phyloP scores from a whole-genome alignment of 2,329 filamentous ascomycete genomes.

The Calonectria hongkongensis region DNA sequence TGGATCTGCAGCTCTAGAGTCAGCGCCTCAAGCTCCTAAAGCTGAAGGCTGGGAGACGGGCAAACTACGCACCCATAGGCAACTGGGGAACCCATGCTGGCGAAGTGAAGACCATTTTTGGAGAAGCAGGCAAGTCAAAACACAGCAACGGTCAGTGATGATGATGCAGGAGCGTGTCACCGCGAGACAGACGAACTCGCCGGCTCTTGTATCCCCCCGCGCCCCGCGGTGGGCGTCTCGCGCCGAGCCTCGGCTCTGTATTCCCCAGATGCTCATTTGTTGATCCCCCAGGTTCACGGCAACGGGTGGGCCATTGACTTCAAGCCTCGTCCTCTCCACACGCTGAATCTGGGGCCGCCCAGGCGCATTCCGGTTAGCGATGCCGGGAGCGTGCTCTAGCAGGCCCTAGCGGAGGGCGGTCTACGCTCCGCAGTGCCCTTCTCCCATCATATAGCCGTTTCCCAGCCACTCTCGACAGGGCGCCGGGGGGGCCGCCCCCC shows the following conservation, averaged over 20 bases:
- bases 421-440: neutral
- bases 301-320: constrained; percentile 10
- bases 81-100: constrained; percentile 78
- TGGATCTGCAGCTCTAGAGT: constrained; percentile 63
- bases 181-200: neutral
- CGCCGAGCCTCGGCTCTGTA: constrained; percentile 14
- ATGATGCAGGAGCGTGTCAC: constrained; percentile 1
- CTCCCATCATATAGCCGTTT: constrained; percentile 1
- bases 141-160: neutral
- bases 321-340: constrained; percentile 20
- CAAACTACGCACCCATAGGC: constrained; percentile 64
- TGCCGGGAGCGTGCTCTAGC: neutral
- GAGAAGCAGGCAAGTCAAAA: neutral
- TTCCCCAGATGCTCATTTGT: constrained; percentile 8
- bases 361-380: constrained; percentile 7
- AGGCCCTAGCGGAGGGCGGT: neutral
- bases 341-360: constrained; percentile 6
- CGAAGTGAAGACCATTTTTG: constrained; percentile 72
- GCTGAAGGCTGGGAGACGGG: neutral
- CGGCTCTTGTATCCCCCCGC: neutral
- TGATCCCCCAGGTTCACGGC: constrained; percentile 6
- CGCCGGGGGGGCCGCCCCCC: too few species aligned
- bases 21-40: neutral
- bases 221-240: constrained; percentile 13
- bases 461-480: neutral